Conservation (phyloP, 495 filamentous ascomycete genomes). For the Aspergillus wentii region DNA sequence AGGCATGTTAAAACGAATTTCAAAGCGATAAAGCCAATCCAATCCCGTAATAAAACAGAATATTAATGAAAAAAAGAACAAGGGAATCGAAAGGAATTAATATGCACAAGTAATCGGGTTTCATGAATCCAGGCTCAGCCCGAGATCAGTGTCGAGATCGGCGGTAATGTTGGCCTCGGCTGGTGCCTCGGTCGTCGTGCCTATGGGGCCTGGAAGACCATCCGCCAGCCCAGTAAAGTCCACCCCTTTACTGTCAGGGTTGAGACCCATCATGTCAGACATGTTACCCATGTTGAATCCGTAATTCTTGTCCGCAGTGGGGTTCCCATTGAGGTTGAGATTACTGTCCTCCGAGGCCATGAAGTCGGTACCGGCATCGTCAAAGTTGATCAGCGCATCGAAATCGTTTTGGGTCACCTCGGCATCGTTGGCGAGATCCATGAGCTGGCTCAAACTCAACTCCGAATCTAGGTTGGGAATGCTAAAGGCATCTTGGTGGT, state of each 20-base stretch:
- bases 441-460: conserved; percentile 40
- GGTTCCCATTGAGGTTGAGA: conserved; percentile 4
- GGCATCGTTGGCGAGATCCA: conserved; percentile 43
- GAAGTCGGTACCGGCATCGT: conserved; percentile 36
- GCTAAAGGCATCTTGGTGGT: conserved; percentile 24
- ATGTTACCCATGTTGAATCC: conserved; percentile 23
- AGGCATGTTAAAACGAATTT: too few species aligned
- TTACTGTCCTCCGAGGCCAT: conserved; percentile 26
- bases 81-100: conserved; percentile 6
- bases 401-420: conserved; percentile 49
- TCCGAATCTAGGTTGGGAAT: conserved; percentile 33
- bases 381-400: conserved; percentile 45
- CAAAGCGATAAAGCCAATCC: conserved; percentile 4
- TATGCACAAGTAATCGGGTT: conserved; percentile 4
- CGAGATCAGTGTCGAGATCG: conserved; percentile 29
- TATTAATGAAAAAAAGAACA: conserved; percentile 8
- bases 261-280: conserved; percentile 23
- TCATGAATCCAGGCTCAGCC: conserved; percentile 19
- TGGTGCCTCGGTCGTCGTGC: conserved; percentile 12
- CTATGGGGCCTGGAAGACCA: conserved; percentile 4
- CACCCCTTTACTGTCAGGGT: conserved; percentile 24
- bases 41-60: too few species aligned
- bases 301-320: conserved; percentile 11
- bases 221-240: conserved; percentile 22
- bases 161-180: conserved; percentile 12